Percentiles rank a stretch among this genome's conserved stretches.
Conservation (phyloP, 2,329 filamentous ascomycete species). For the Bertia moriformis region DNA sequence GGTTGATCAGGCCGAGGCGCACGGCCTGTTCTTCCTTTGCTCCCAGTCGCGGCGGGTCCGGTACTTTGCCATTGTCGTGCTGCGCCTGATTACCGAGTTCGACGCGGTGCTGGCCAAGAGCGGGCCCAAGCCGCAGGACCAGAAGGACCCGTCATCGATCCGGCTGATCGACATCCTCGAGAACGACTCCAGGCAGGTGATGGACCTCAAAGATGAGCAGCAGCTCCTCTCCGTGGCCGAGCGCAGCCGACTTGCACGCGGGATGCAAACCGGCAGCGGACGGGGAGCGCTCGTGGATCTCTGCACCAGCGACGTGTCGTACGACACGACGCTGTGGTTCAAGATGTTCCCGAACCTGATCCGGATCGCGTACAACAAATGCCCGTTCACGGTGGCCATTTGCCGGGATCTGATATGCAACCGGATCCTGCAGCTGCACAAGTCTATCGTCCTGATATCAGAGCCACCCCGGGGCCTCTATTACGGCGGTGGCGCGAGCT, state of each 20-base stretch:
- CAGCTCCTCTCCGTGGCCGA: conserved; percentile 86
- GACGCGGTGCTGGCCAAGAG: conserved; percentile 73
- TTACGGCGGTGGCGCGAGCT: conserved; percentile 45
- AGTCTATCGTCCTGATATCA: conserved; percentile 63
- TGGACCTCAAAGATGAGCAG: conserved; percentile 84
- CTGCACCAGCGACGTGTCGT: conserved; percentile 86
- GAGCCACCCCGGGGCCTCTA: conserved; percentile 57
- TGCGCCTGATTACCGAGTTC: conserved; percentile 85
- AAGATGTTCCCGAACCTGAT: conserved; percentile 96
- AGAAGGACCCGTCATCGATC: conserved; percentile 44
- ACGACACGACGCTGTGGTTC: conserved; percentile 91
- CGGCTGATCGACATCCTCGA: conserved; percentile 87
- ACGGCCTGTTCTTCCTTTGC: conserved; percentile 91
- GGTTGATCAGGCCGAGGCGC: conserved; percentile 91
- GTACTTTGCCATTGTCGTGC: conserved; percentile 77
- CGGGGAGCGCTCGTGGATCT: conserved; percentile 82
- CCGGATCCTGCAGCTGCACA: conserved; percentile 83
- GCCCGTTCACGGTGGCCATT: conserved; percentile 78
- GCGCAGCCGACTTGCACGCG: conserved; percentile 77
- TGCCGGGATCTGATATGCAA: conserved; percentile 86
- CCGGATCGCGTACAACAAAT: conserved; percentile 76
- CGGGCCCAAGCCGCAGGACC: too few species aligned
- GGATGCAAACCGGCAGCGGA: conserved; percentile 69
- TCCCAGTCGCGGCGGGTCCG: conserved; percentile 85
- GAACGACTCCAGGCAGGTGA: conserved; percentile 71